Conservation (phyloP, 129 eudicot species). For the Flaveria brownii region DNA sequence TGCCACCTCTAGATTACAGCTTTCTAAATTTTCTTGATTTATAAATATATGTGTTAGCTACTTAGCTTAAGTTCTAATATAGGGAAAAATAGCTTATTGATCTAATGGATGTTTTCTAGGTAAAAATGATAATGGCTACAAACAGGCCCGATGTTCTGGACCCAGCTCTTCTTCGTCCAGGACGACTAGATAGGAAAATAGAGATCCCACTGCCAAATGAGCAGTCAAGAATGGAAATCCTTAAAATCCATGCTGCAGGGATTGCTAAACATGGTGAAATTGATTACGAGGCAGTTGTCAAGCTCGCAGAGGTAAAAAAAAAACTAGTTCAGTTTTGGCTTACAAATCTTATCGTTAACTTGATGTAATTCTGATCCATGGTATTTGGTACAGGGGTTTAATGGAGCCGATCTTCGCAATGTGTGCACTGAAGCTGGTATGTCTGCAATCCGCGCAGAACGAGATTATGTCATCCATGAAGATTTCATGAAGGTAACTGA, state of each 20-base stretch:
- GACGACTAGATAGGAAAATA: conserved; percentile 90
- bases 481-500: conserved; percentile 94
- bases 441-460: conserved; percentile 97
- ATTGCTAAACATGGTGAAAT: conserved; percentile 99
- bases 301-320: conserved; percentile 81
- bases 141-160: conserved; percentile 98
- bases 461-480: conserved; percentile 97
- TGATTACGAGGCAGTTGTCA: conserved; percentile 92
- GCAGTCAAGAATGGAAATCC: conserved; percentile 95
- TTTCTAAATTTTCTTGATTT: neutral
- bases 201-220: conserved; percentile 96
- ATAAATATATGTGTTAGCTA: neutral
- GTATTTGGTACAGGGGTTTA: conserved; percentile 67
- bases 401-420: conserved; percentile 96
- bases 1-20: neutral
- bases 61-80: neutral
- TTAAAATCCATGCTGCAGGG: conserved; percentile 93
- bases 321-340: neutral
- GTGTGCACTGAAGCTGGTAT: conserved; percentile 99
- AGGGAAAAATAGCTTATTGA: neutral
- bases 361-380: neutral
- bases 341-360: neutral
- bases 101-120: conserved; percentile 42
- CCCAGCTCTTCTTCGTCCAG: conserved; percentile 99
- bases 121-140: conserved; percentile 98